phyloP scores from a whole-genome alignment of 371 early-diverging fungal genomes.

The Mucor indicus region DNA sequence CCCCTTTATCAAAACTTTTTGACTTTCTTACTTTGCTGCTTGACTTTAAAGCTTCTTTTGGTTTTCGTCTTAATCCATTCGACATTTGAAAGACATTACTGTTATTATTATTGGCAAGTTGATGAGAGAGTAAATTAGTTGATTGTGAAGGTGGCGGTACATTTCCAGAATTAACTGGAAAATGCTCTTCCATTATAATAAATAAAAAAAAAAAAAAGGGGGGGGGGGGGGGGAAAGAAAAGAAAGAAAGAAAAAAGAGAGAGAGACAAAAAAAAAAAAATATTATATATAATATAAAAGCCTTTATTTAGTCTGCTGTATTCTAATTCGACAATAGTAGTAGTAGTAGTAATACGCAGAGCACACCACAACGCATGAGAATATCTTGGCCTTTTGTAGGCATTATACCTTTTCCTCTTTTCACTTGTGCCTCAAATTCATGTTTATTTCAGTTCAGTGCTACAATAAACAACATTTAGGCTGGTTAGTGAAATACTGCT shows the following conservation, averaged over 20 bases:
- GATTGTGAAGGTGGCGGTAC: constrained; percentile 38
- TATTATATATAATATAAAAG: neutral
- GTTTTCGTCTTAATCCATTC: constrained; percentile 17
- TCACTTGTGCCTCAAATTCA: neutral
- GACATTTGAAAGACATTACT: constrained; percentile 1
- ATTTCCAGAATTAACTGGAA: constrained; percentile 50
- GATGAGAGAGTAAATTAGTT: constrained; percentile 26
- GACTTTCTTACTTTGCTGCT: constrained; percentile 6
- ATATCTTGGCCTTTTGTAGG: too few species aligned
- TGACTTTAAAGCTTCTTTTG: constrained; percentile 3
- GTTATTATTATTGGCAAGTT: constrained; percentile 16
- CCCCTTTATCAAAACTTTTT: too few species aligned
- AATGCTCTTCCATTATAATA: constrained; percentile 30
- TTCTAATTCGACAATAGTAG: too few species aligned
- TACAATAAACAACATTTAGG: too few species aligned
- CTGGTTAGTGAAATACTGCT: too few species aligned
- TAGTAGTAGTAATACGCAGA: too few species aligned
- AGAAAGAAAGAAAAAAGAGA: neutral
- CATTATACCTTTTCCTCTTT: too few species aligned
- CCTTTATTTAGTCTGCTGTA: too few species aligned
- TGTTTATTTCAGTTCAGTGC: too few species aligned
- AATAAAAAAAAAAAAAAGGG: neutral
- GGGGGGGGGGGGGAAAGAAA: neutral
- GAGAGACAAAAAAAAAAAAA: neutral
- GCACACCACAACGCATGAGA: too few species aligned